Conservation (phyloP, 106 monocot species). For the Dioscorea dumetorum region DNA sequence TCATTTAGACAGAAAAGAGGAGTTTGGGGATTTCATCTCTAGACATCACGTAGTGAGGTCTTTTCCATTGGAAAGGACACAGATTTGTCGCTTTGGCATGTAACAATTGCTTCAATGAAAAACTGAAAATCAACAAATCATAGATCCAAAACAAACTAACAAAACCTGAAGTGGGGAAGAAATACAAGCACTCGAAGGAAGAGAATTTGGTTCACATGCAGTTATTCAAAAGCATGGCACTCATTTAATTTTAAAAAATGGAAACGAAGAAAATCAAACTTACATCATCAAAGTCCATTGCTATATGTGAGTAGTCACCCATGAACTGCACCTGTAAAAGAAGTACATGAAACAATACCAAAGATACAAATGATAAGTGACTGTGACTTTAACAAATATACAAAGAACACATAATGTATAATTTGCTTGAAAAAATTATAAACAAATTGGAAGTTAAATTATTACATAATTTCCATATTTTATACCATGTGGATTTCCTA, state of each 20-base stretch:
- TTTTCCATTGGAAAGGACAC: no score
- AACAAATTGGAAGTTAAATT: neutral
- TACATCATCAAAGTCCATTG: conserved; percentile 84
- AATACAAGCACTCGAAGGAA: no score
- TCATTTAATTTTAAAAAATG: neutral
- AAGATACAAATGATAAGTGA: neutral
- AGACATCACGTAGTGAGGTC: no score
- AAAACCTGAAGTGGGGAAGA: no score
- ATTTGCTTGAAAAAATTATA: neutral
- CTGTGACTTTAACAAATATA: neutral
- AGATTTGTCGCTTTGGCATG: no score
- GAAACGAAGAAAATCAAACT: conserved; percentile 3
- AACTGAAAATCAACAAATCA: no score
- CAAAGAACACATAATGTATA: neutral
- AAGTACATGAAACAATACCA: conserved; percentile 6
- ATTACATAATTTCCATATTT: neutral
- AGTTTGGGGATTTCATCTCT: no score
- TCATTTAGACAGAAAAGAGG: no score
- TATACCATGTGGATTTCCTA: neutral
- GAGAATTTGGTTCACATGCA: no score
- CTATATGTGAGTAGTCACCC: conserved; percentile 80
- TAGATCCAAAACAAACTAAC: no score
- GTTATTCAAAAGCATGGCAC: no score
- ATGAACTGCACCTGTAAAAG: conserved; percentile 66
- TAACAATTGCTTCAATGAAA: no score